These are phyloP conservation scores for Neoboletus magnificus DNA, from an alignment of 768 basidiomycete species.

Conservation along the genomic window DNA sequence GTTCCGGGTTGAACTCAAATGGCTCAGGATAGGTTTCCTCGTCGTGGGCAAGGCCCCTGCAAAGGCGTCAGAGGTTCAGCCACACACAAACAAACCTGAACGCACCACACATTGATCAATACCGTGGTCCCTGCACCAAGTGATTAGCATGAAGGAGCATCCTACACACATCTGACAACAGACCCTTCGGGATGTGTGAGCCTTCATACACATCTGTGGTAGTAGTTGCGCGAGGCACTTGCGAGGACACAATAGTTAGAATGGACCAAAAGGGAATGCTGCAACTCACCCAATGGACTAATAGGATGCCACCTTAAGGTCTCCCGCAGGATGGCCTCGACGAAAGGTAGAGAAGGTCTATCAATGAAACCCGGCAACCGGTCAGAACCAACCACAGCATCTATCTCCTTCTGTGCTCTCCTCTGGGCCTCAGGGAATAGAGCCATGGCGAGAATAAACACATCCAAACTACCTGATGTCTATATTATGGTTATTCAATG, in stretches of 20 bases:
- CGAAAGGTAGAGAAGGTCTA: slow-evolving; percentile 21
- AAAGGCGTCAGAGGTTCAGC: background rate
- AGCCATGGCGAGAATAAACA: slow-evolving; percentile 30
- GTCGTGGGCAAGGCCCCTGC: slow-evolving; percentile 40
- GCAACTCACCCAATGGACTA: slow-evolving; percentile 19
- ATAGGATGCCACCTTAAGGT: slow-evolving; percentile 24
- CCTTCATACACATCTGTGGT: slow-evolving; percentile 25
- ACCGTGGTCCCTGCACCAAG: slow-evolving; percentile 16
- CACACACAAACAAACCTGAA: background rate
- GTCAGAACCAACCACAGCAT: slow-evolving; percentile 17
- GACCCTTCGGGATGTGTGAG: slow-evolving; percentile 23
- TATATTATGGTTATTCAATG: slow-evolving; percentile 1
- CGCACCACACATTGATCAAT: slow-evolving; percentile 24
- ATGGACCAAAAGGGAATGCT: background rate
- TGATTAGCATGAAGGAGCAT: background rate
- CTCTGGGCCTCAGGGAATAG: slow-evolving; percentile 24
- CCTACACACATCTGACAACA: background rate
- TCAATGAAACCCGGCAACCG: slow-evolving; percentile 24
- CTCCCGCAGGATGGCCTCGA: slow-evolving; percentile 25
- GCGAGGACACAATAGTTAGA: background rate
- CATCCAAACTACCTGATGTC: slow-evolving; percentile 19
- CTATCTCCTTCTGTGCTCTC: slow-evolving; percentile 26
- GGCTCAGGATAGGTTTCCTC: slow-evolving; percentile 38
- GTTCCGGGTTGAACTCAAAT: slow-evolving; percentile 38
- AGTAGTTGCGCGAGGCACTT: slow-evolving; percentile 20